Base-by-base conservation (phyloP, 2,329 filamentous ascomycete genomes). In the Lojkania enalia region DNA sequence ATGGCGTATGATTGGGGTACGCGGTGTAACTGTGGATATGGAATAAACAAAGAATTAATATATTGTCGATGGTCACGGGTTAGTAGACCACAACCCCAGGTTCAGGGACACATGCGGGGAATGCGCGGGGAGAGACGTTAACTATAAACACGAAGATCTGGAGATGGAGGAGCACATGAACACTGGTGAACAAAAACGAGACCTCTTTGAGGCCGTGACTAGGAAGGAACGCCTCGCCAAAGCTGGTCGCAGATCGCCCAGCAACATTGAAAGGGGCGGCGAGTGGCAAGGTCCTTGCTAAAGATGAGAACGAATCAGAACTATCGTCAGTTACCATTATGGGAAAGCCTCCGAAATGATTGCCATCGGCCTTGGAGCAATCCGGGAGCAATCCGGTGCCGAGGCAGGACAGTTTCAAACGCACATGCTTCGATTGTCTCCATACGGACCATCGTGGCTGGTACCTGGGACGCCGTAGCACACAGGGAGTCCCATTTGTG, bases 281-380 rank as follows among this genome's bases (percentile, higher is more conserved):
- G 50, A 43, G 59, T 60, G 60, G 56, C 59, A 44, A 63, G 51
- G 55, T 55, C 49, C 46, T 47, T 29, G 39, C 20, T 38, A 23
- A 21, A 31, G 19, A 13, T 19, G 14, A 30, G 43, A 46, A 51
- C 52, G 42, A 64, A 56, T 58, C 44, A 44, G 39, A 48, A 38
- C 13, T 33, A 19, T 37, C 33, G 39, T 49, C 47, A 30, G 53
- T 53, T 55, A 52, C 63, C 60, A 9, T 36, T 29, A 59, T 61
- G 18, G 37, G 64, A 63, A 48, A 55, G 44, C 30, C 53, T 47
- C 66, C 66, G 65, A 66, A 42, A 60, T 61, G 57, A 57, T 63
- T 54, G 58, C 57, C 61, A 62, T 51, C 45, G 12, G 54, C 47
- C 43, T 48, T 42, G 29, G 46, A 44, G 23, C 37, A 44, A 44